A percentile compares a stretch with the other conserved stretches of the same genome.
These are phyloP conservation scores for Jaltomata sinuosa DNA, from an alignment of 257 asterid genomes.

Conservation along the genomic window DNA sequence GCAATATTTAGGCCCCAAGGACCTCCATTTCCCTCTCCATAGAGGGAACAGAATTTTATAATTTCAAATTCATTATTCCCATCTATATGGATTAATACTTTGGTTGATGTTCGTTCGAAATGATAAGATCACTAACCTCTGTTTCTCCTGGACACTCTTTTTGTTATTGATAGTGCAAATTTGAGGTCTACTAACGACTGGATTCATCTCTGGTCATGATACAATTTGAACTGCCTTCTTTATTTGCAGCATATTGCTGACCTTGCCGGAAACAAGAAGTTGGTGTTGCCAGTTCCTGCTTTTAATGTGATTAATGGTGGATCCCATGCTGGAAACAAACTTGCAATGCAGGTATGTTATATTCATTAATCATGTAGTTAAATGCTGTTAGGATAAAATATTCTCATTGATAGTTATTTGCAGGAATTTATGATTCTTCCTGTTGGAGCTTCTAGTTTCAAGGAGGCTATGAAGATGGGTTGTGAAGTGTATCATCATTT, in stretches of 20 bases:
- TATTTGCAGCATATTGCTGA: slow-evolving; percentile 83
- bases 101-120: not conserved
- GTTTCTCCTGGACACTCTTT: not conserved
- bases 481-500: slow-evolving; percentile 90
- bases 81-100: not conserved
- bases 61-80: not conserved
- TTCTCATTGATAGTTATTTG: not conserved
- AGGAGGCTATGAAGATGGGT: slow-evolving; percentile 99
- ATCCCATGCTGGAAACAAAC: slow-evolving; percentile 97
- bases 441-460: slow-evolving; percentile 80
- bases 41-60: not conserved
- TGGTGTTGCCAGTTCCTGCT: slow-evolving; percentile 94
- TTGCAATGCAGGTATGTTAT: slow-evolving; percentile 85
- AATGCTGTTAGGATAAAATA: not conserved
- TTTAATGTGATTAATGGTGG: slow-evolving; percentile 97
- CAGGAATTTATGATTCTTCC: slow-evolving; percentile 98
- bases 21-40: not conserved
- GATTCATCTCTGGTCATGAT: not conserved
- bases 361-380: not conserved
- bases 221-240: not conserved
- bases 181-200: not conserved
- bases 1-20: too few relatives aligned
- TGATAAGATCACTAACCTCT: not conserved
- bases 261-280: slow-evolving; percentile 87
- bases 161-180: not conserved